Percentiles rank a stretch among this genome's conserved stretches.
Evolutionary conservation across 495 filamentous ascomycete species (phyloP).

Genomic region (Endocarpon pusillum): DNA sequence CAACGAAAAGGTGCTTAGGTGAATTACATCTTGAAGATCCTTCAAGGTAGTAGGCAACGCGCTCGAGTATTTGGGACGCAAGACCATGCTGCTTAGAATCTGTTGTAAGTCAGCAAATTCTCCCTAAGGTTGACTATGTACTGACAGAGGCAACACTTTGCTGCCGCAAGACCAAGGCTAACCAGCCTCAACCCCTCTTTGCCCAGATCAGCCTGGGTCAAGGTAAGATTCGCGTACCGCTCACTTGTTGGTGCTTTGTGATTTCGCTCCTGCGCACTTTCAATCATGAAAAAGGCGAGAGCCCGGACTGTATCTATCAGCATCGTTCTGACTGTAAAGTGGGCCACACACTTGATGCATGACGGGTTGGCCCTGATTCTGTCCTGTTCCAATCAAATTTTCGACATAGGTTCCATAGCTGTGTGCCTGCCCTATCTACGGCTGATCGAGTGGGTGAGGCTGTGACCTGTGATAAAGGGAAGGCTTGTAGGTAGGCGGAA

Average conservation of each 20-base stretch:
- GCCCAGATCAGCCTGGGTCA: too few species aligned
- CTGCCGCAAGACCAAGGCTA: constrained; percentile 48
- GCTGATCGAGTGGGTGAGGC: too few species aligned
- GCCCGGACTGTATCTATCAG: constrained; percentile 31
- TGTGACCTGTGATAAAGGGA: too few species aligned
- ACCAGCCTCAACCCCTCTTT: constrained; percentile 39
- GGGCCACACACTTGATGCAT: too few species aligned
- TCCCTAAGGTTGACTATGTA: neutral
- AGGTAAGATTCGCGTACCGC: too few species aligned
- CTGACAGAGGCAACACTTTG: constrained; percentile 46
- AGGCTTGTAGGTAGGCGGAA: too few species aligned
- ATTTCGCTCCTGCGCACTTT: constrained; percentile 31
- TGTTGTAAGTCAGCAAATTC: constrained; percentile 14
- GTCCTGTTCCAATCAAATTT: too few species aligned
- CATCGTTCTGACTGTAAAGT: too few species aligned
- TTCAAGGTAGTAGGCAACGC: constrained; percentile 26
- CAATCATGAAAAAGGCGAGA: constrained; percentile 56
- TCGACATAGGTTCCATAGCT: too few species aligned
- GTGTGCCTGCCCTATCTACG: too few species aligned
- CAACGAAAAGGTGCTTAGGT: neutral
- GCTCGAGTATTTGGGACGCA: constrained; percentile 40
- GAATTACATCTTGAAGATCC: neutral
- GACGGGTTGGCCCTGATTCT: too few species aligned
- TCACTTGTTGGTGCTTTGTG: constrained; percentile 14
- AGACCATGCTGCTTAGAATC: constrained; percentile 36